Conservation (phyloP, 179 eudicot genomes). For the Gypsophila paniculata region DNA sequence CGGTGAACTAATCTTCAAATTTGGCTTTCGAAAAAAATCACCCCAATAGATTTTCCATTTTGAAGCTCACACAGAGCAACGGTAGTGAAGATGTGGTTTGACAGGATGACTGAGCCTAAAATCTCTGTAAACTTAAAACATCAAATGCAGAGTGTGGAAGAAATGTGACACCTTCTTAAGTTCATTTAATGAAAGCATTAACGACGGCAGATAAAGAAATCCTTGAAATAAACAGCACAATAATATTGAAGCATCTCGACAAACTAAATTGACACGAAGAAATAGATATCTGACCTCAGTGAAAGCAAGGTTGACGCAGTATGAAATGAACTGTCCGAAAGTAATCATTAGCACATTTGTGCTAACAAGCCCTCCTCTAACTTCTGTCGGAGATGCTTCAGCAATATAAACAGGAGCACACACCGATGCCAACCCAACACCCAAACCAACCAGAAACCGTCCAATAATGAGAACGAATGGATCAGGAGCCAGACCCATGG, state of each 20-base stretch:
- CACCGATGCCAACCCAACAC: conserved; percentile 85
- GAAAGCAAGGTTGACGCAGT: conserved; percentile 87
- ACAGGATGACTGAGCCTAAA: background rate
- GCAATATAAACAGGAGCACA: conserved; percentile 94
- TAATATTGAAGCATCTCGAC: conserved; percentile 8
- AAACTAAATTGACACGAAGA: conserved; percentile 2
- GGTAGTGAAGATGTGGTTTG: background rate
- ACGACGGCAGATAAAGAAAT: background rate
- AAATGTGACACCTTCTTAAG: conserved; percentile 23
- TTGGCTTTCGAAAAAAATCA: background rate
- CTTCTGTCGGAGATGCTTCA: conserved; percentile 87
- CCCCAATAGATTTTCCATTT: background rate
- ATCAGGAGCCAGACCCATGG: conserved; percentile 79
- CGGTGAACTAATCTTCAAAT: background rate
- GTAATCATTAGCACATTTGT: conserved; percentile 95
- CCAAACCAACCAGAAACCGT: conserved; percentile 72
- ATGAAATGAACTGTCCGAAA: conserved; percentile 89
- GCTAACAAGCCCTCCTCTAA: conserved; percentile 89
- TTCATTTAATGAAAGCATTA: conserved; percentile 14
- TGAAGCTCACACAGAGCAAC: no score
- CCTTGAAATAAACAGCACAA: background rate
- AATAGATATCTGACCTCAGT: conserved; percentile 60
- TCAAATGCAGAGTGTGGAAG: conserved; percentile 25
- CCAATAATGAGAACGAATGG: conserved; percentile 80
- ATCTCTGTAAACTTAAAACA: background rate